phyloP scores from a whole-genome alignment of 2,329 filamentous ascomycete genomes.

The Lecanosticta acicola region DNA sequence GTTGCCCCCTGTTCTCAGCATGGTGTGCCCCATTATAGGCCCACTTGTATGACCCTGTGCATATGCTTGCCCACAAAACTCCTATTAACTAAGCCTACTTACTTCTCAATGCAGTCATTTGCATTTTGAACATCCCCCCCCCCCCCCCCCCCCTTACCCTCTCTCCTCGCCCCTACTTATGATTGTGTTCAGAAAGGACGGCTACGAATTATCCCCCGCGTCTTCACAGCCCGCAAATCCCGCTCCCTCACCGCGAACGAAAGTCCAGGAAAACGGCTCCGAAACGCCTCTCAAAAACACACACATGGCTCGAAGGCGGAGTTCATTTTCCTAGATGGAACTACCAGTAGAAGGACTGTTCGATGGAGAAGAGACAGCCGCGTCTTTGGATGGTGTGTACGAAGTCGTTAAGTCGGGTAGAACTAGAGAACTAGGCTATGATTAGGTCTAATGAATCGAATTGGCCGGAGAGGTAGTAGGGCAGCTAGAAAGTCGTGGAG shows the following conservation, averaged over 20 bases:
- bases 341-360: conserved; percentile 46
- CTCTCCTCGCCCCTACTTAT: not conserved
- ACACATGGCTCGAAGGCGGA: conserved; percentile 66
- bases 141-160: no score
- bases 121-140: no score
- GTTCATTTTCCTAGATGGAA: conserved; percentile 59
- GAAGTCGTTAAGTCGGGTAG: not conserved
- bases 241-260: conserved; percentile 47
- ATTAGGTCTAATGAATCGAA: not conserved
- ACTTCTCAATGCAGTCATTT: no score
- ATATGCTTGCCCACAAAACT: no score
- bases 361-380: not conserved
- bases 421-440: not conserved
- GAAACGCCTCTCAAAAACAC: conserved; percentile 57
- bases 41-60: no score
- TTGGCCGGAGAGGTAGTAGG: conserved; percentile 3
- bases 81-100: no score
- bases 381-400: not conserved
- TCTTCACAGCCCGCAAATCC: conserved; percentile 41
- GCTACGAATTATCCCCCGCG: conserved; percentile 39
- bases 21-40: no score
- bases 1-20: no score
- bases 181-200: conserved; percentile 36
- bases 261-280: conserved; percentile 58
- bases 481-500: conserved; percentile 1